Percentiles rank a stretch among this genome's conserved stretches.
phyloP scores from a whole-genome alignment of 1,284 basidiomycete species.

The Tilletiopsis washingtonensis region DNA sequence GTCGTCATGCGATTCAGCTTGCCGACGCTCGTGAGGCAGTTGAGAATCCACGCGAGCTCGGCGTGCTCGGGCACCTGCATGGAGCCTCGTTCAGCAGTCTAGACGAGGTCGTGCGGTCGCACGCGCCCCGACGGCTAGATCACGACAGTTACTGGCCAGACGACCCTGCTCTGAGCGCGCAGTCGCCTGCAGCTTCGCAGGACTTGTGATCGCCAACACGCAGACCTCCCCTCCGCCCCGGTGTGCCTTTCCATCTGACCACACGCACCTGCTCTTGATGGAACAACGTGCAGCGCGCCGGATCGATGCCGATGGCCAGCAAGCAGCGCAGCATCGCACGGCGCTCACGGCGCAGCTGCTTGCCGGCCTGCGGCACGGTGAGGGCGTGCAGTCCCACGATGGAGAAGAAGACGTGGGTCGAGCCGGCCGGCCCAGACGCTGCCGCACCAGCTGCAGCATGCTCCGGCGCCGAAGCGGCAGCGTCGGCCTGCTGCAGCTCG shows the following conservation, averaged over 20 bases:
- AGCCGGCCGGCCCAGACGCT: no score
- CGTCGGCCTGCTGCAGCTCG: conserved; percentile 56
- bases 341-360: conserved; percentile 42
- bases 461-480: no score
- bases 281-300: conserved; percentile 67
- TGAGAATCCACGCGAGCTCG: conserved; percentile 85
- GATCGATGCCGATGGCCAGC: conserved; percentile 77
- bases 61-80: conserved; percentile 70
- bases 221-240: no score
- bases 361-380: conserved; percentile 48
- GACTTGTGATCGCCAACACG: no score
- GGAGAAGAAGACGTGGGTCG: conserved; percentile 66
- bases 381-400: conserved; percentile 61
- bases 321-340: conserved; percentile 74
- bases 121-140: no score
- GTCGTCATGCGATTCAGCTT: conserved; percentile 83
- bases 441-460: no score
- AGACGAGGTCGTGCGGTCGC: no score
- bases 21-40: conserved; percentile 74
- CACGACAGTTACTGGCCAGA: no score
- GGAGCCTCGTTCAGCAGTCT: no score
- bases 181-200: no score
- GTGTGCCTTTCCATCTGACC: conserved; percentile 45
- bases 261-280: conserved; percentile 70
- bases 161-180: no score